phyloP scores from a whole-genome alignment of 148 eudicot species.

The Cornus suecica region DNA sequence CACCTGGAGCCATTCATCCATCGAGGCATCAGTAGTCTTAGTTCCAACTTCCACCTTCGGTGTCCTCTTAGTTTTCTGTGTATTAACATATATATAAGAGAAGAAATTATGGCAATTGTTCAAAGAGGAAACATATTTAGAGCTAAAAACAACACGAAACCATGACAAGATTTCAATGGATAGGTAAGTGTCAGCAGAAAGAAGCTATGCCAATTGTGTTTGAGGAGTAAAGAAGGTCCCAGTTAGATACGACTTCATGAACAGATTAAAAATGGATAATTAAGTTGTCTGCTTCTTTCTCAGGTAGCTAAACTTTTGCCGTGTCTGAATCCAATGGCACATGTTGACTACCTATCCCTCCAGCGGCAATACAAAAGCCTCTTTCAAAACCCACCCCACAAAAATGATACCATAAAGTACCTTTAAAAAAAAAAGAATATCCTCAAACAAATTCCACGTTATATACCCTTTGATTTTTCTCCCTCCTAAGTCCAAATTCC shows the following conservation, averaged over 20 bases:
- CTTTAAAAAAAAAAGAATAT: too few relatives aligned
- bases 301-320: not conserved
- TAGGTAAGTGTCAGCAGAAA: too few relatives aligned
- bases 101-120: not conserved
- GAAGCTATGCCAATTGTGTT: too few relatives aligned
- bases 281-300: not conserved
- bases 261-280: not conserved
- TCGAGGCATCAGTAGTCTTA: constrained; percentile 68
- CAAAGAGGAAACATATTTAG: not conserved
- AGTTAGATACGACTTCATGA: not conserved
- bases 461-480: not conserved
- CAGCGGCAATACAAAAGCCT: too few relatives aligned
- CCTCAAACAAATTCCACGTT: not conserved
- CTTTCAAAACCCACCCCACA: too few relatives aligned
- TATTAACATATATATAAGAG: not conserved
- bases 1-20: constrained; percentile 98
- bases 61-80: constrained; percentile 79
- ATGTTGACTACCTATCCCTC: too few relatives aligned
- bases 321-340: too few relatives aligned
- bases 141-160: too few relatives aligned
- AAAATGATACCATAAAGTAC: too few relatives aligned
- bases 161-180: too few relatives aligned
- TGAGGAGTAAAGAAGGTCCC: too few relatives aligned
- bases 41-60: constrained; percentile 99
- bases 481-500: not conserved